A percentile compares a stretch with the other conserved stretches of the same genome.
phyloP scores from a whole-genome alignment of 257 asterid genomes.

The Craterostigma plantagineum region DNA sequence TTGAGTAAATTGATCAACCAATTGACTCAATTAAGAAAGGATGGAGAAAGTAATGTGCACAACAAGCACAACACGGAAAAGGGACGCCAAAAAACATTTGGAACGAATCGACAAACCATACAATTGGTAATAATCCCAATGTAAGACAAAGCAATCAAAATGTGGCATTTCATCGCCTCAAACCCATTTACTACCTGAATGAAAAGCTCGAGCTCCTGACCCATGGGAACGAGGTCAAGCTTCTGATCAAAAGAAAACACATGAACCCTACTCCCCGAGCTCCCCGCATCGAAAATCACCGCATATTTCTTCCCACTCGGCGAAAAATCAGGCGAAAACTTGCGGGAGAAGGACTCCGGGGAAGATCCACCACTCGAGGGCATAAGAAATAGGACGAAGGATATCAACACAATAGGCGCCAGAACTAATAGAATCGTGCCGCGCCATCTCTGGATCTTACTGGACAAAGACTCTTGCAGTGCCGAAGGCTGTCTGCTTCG shows the following conservation, averaged over 20 bases:
- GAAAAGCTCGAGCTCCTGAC: constrained; percentile 64
- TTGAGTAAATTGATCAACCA: too few species aligned
- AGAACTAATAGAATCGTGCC: constrained; percentile 48
- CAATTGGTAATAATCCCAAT: too few species aligned
- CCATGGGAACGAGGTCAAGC: constrained; percentile 70
- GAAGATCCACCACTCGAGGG: constrained; percentile 17
- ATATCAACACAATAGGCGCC: constrained; percentile 37
- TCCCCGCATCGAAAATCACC: constrained; percentile 80
- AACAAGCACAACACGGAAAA: too few species aligned
- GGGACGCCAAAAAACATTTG: too few species aligned
- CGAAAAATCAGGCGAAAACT: constrained; percentile 22
- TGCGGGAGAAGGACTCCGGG: constrained; percentile 20
- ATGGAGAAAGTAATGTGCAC: too few species aligned
- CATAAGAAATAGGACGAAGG: constrained; percentile 29
- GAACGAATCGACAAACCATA: too few species aligned
- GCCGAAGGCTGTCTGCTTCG: constrained; percentile 19
- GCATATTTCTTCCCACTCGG: constrained; percentile 42
- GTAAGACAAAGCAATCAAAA: background rate
- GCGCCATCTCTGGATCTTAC: constrained; percentile 57
- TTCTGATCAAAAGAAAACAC: constrained; percentile 54
- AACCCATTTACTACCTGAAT: constrained; percentile 23
- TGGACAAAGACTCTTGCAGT: constrained; percentile 23
- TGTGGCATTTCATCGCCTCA: background rate
- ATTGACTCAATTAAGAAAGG: too few species aligned
- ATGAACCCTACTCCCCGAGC: constrained; percentile 89